phyloP scores from a whole-genome alignment of 2,329 filamentous ascomycete genomes.

The Knoxdaviesia proteae region DNA sequence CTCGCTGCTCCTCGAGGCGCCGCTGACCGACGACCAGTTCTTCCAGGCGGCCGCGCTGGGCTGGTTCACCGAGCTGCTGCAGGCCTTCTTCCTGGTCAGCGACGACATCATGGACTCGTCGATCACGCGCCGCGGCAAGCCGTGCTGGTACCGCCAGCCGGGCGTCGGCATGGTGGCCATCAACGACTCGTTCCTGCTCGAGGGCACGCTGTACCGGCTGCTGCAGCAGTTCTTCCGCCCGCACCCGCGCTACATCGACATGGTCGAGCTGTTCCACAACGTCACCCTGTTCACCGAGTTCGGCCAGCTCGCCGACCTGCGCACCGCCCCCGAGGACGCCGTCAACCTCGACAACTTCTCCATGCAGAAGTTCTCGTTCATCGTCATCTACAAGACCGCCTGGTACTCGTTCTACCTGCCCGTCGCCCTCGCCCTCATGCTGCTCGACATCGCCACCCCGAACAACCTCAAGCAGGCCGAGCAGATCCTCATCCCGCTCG shows the following conservation, averaged over 20 bases:
- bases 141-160: conserved; percentile 88
- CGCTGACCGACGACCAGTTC: conserved; percentile 65
- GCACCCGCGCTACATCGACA: conserved; percentile 73
- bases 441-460: conserved; percentile 64
- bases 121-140: conserved; percentile 81
- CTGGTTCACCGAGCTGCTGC: conserved; percentile 95
- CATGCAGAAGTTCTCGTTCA: conserved; percentile 89
- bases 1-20: conserved; percentile 50
- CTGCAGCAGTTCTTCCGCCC: conserved; percentile 85
- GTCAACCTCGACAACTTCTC: conserved; percentile 92
- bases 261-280: conserved; percentile 94
- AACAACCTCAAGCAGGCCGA: conserved; percentile 78
- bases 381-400: conserved; percentile 98
- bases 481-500: conserved; percentile 86
- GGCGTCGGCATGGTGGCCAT: conserved; percentile 90
- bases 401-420: conserved; percentile 99
- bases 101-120: conserved; percentile 98
- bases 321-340: conserved; percentile 85
- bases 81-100: conserved; percentile 95
- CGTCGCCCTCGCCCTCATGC: conserved; percentile 73
- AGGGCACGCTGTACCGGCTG: conserved; percentile 72
- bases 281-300: conserved; percentile 84
- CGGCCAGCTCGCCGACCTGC: conserved; percentile 80
- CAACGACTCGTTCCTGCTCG: conserved; percentile 96
- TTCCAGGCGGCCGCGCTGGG: conserved; percentile 74